A percentile compares a stretch with the other conserved stretches of the same genome.
phyloP scores from a whole-genome alignment of 331 rosid species.

The Cydonia oblonga region DNA sequence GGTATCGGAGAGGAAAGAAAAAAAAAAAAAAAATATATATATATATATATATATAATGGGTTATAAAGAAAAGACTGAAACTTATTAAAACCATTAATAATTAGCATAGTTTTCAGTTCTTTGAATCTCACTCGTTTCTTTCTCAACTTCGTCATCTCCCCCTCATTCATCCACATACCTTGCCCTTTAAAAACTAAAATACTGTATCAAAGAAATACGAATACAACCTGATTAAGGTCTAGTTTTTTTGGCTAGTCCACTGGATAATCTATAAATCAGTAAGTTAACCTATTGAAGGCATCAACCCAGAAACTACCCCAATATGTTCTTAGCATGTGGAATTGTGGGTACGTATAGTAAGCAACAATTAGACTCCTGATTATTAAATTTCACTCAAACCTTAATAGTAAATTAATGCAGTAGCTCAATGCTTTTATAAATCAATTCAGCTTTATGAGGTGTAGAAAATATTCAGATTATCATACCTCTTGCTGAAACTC shows the following conservation, averaged over 20 bases:
- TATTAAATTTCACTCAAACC: neutral
- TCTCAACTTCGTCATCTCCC: neutral
- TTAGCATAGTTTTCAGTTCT: neutral
- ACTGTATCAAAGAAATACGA: neutral
- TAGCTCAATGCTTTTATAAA: too few species aligned
- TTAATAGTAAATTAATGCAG: neutral
- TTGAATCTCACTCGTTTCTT: neutral
- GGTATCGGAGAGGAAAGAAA: neutral
- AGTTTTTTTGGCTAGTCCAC: neutral
- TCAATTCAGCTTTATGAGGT: too few species aligned
- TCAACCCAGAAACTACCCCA: neutral
- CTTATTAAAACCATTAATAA: neutral
- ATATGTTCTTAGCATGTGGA: neutral
- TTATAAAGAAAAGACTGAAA: too few species aligned
- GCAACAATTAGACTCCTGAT: neutral
- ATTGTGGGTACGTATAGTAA: too few species aligned
- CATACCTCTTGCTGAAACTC: slow-evolving; percentile 86
- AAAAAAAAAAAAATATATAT: too few species aligned
- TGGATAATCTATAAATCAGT: neutral
- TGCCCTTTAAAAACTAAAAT: neutral
- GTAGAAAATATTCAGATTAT: slow-evolving; percentile 8
- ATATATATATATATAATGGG: too few species aligned
- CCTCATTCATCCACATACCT: neutral
- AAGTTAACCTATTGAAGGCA: neutral
- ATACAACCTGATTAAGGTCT: neutral